These are phyloP conservation scores for Dicorynia guianensis DNA, from an alignment of 306 rosid species.

Conservation along the genomic window DNA sequence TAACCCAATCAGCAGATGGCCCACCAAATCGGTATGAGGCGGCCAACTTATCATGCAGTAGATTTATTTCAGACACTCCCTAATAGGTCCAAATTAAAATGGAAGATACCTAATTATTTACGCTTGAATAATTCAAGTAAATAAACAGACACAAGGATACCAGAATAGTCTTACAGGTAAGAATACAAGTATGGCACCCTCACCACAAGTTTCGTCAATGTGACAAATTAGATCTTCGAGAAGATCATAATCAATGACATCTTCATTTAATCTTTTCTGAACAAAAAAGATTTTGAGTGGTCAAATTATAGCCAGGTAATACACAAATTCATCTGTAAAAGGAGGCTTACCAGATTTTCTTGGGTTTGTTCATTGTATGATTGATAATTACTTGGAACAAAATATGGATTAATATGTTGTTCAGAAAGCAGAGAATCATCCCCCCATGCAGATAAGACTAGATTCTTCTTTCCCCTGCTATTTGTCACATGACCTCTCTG, in stretches of 20 bases:
- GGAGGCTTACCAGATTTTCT: constrained; percentile 72
- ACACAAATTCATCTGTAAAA: constrained; percentile 35
- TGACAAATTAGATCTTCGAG: constrained; percentile 87
- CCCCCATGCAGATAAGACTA: constrained; percentile 90
- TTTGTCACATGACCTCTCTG: constrained; percentile 69
- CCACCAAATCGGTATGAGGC: constrained; percentile 90
- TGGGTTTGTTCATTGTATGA: constrained; percentile 78
- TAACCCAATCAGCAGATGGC: constrained; percentile 90
- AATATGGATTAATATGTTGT: constrained; percentile 70
- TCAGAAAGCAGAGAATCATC: constrained; percentile 87
- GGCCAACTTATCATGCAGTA: constrained; percentile 72
- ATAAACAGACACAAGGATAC: constrained; percentile 31
- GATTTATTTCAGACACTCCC: constrained; percentile 87
- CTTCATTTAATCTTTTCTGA: constrained; percentile 88
- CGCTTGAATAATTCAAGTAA: constrained; percentile 27
- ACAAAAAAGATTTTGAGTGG: constrained; percentile 23
- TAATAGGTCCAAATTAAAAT: constrained; percentile 44
- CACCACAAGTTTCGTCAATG: constrained; percentile 74
- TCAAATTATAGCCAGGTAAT: constrained; percentile 30
- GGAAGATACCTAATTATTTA: constrained; percentile 5
- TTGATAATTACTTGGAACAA: constrained; percentile 62
- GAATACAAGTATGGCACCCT: constrained; percentile 93
- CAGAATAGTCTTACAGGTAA: constrained; percentile 74
- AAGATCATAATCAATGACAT: constrained; percentile 92
- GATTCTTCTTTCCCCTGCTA: constrained; percentile 90